Evolutionary conservation across 345 rosid species (phyloP).

Genomic region (Linum tenue): DNA sequence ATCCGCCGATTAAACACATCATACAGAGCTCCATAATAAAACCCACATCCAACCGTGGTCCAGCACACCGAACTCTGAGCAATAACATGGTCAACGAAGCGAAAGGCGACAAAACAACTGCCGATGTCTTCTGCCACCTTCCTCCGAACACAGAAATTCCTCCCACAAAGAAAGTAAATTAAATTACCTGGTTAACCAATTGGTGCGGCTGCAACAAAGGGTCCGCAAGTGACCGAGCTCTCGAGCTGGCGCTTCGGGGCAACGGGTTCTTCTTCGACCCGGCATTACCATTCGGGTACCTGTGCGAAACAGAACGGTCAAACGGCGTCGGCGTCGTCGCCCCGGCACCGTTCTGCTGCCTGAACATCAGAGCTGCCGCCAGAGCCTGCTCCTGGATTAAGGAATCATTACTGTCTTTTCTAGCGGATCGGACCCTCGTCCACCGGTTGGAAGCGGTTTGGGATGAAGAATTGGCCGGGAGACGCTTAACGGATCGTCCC

Average conservation of each 20-base stretch:
- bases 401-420: conserved; percentile 50
- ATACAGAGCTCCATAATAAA: not conserved
- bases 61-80: not conserved
- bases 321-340: conserved; percentile 39
- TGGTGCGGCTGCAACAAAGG: conserved; percentile 86
- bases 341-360: conserved; percentile 46
- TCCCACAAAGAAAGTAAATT: not conserved
- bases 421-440: conserved; percentile 50
- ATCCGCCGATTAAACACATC: not conserved
- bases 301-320: conserved; percentile 69
- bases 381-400: conserved; percentile 61
- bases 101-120: not conserved
- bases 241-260: conserved; percentile 82
- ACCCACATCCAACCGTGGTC: not conserved
- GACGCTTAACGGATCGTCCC: conserved; percentile 14
- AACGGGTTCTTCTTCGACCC: conserved; percentile 57
- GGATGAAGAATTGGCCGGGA: conserved; percentile 9
- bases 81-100: not conserved
- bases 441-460: conserved; percentile 18
- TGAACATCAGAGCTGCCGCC: conserved; percentile 67
- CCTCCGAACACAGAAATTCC: no score
- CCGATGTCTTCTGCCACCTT: not conserved
- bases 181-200: conserved; percentile 66
- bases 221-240: conserved; percentile 80
- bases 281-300: conserved; percentile 37